These are phyloP conservation scores for Fusarium illudens DNA, from an alignment of 2,329 filamentous ascomycete genomes.

Conservation along the genomic window DNA sequence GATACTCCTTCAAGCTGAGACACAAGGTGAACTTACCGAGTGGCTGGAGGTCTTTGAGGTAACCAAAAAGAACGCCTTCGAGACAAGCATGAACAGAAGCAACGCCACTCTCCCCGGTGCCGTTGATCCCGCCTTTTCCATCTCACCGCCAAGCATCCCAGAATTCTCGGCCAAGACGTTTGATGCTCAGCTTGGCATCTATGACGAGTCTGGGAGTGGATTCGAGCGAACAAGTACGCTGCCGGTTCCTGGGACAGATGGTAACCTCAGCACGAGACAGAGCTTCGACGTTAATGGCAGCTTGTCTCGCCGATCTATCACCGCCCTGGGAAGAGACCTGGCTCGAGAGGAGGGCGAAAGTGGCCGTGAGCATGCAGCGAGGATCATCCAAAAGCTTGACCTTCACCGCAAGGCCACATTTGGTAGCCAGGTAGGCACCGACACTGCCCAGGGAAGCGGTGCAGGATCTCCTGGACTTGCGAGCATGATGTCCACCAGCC, in stretches of 20 bases:
- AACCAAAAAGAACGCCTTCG: conserved; percentile 90
- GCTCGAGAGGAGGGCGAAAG: conserved; percentile 76
- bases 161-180: conserved; percentile 87
- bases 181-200: conserved; percentile 69
- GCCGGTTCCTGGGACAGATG: conserved; percentile 68
- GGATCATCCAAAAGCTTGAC: conserved; percentile 93
- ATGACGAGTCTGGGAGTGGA: conserved; percentile 55
- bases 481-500: conserved; percentile 84
- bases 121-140: conserved; percentile 84
- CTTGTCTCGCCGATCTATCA: conserved; percentile 64
- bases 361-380: conserved; percentile 80
- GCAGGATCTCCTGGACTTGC: conserved; percentile 74
- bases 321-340: conserved; percentile 57
- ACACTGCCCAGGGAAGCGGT: conserved; percentile 49
- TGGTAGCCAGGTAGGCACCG: conserved; percentile 50
- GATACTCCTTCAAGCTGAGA: conserved; percentile 90
- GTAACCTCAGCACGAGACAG: conserved; percentile 62
- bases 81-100: conserved; percentile 69
- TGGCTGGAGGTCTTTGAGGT: conserved; percentile 95
- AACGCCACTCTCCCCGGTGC: conserved; percentile 57
- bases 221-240: conserved; percentile 72
- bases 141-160: conserved; percentile 85
- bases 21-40: conserved; percentile 88
- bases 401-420: conserved; percentile 81
- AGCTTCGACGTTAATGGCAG: conserved; percentile 74